These are phyloP conservation scores for Nicotiana sylvestris DNA, from an alignment of 257 asterid genomes.

Conservation along the genomic window DNA sequence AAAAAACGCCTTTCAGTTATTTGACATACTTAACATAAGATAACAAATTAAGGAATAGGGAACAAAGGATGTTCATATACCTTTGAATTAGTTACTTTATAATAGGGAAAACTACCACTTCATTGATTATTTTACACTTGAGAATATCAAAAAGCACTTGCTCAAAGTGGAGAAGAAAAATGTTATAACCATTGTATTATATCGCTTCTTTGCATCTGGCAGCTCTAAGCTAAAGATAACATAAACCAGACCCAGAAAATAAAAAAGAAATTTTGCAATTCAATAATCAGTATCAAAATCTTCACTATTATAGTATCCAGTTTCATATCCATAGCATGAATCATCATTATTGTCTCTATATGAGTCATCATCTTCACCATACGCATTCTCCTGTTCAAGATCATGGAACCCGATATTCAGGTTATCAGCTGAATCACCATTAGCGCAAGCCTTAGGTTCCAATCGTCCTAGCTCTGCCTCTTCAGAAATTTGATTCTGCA, in stretches of 20 bases:
- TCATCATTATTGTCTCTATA: conserved; percentile 8
- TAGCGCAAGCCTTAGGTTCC: conserved; percentile 9
- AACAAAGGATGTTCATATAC: not conserved
- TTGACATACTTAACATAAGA: not conserved
- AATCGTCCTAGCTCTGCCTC: not conserved
- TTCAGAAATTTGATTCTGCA: conserved; percentile 28
- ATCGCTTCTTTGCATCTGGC: not conserved
- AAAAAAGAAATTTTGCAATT: not conserved
- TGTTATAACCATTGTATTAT: not conserved
- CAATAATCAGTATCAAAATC: not conserved
- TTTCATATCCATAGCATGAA: conserved; percentile 10
- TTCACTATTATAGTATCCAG: conserved; percentile 23
- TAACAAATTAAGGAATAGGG: not conserved
- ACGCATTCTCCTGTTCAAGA: conserved; percentile 15
- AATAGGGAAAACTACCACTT: not conserved
- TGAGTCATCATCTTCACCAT: conserved; percentile 12
- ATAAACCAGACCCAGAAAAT: not conserved
- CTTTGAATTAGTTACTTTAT: not conserved
- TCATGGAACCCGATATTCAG: not conserved
- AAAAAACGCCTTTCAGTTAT: not conserved
- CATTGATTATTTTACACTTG: not conserved
- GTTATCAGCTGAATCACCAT: conserved; percentile 18
- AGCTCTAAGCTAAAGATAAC: not conserved
- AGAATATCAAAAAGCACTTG: not conserved
- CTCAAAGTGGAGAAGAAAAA: not conserved